Conservation (phyloP, 2,329 filamentous ascomycete genomes). For the Acrocalymma vagum region DNA sequence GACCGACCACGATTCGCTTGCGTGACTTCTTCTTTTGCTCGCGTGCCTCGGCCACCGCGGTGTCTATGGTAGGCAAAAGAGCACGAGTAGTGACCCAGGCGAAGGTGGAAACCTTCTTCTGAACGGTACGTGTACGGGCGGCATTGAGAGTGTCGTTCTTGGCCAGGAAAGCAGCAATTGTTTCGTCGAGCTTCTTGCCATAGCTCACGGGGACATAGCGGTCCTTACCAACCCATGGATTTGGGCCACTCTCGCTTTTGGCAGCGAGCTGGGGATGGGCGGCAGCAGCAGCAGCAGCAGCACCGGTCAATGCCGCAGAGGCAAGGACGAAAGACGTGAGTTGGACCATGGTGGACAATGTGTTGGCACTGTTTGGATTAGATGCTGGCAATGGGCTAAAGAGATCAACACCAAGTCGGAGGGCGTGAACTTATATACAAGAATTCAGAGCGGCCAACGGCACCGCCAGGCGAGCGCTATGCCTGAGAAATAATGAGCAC, state of each 20-base stretch:
- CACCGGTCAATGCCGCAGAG: slow-evolving; percentile 25
- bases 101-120: slow-evolving; percentile 35
- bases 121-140: slow-evolving; percentile 35
- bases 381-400: too few species aligned
- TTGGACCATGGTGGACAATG: slow-evolving; percentile 31
- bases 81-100: slow-evolving; percentile 34
- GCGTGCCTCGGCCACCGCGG: slow-evolving; percentile 31
- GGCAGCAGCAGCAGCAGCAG: slow-evolving; percentile 22
- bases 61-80: slow-evolving; percentile 24
- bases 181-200: slow-evolving; percentile 35
- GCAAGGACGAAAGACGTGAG: slow-evolving; percentile 31
- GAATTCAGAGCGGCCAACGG: too few species aligned
- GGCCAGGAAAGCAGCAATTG: slow-evolving; percentile 29
- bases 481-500: too few species aligned
- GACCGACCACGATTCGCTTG: slow-evolving; percentile 32
- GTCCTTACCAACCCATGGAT: slow-evolving; percentile 33
- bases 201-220: slow-evolving; percentile 31
- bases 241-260: slow-evolving; percentile 17
- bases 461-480: too few species aligned
- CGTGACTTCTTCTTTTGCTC: slow-evolving; percentile 20
- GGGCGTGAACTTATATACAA: too few species aligned
- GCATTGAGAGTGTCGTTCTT: slow-evolving; percentile 35
- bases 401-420: too few species aligned
- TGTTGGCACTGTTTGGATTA: too few species aligned
- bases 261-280: slow-evolving; percentile 21